phyloP scores from a whole-genome alignment of 129 eudicot genomes.

The Artemisia tridentata region DNA sequence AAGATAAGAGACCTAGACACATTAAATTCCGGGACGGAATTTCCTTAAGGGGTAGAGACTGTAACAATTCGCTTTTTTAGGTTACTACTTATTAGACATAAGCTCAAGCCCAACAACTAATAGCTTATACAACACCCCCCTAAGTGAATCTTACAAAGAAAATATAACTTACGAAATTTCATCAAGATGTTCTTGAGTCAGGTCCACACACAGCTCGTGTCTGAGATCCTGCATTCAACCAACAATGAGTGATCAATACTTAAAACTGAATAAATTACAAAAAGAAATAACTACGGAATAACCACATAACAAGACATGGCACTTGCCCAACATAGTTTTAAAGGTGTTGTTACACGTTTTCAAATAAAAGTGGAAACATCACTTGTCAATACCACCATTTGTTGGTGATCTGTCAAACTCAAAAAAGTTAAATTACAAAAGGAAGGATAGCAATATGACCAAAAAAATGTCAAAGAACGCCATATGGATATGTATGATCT shows the following conservation, averaged over 20 bases:
- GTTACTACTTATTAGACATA: too few relatives aligned
- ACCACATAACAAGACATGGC: slow-evolving; percentile 10
- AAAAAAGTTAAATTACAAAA: background rate
- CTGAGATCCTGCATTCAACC: slow-evolving; percentile 33
- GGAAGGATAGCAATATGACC: background rate
- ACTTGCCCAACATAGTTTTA: background rate
- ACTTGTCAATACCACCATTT: background rate
- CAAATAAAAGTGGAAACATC: background rate
- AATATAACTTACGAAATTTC: slow-evolving; percentile 22
- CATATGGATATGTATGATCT: background rate
- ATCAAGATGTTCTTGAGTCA: slow-evolving; percentile 24
- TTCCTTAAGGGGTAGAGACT: too few relatives aligned
- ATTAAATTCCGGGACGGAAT: too few relatives aligned
- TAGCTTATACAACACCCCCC: too few relatives aligned
- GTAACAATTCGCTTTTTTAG: too few relatives aligned
- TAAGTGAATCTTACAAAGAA: background rate
- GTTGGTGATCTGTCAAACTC: background rate
- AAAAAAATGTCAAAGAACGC: background rate
- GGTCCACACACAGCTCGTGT: slow-evolving; percentile 28
- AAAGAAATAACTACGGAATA: background rate
- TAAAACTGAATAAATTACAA: slow-evolving; percentile 7
- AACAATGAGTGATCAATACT: slow-evolving; percentile 12
- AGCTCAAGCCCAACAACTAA: too few relatives aligned
- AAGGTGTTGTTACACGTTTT: too few relatives aligned
- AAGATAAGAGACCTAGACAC: too few relatives aligned